Percentiles rank a stretch among this genome's conserved stretches.
Conservation (phyloP, 768 basidiomycete genomes). For the Leccinum obscurum region DNA sequence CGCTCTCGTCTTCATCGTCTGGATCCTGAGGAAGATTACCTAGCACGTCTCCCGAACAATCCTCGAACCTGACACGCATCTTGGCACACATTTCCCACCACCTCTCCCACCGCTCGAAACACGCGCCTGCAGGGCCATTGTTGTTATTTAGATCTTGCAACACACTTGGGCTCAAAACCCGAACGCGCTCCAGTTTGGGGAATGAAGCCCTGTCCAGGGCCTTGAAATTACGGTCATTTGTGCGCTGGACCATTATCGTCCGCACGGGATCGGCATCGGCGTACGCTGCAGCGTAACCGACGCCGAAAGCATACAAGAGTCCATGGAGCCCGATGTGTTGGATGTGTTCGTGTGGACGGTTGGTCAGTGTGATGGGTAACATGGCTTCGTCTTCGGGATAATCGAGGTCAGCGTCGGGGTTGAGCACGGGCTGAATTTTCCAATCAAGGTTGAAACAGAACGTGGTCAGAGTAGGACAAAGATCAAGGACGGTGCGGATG, state of each 20-base stretch:
- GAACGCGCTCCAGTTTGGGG: constrained; percentile 57
- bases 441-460: constrained; percentile 80
- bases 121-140: constrained; percentile 45
- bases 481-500: constrained; percentile 56
- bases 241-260: constrained; percentile 46
- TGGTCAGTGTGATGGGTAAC: constrained; percentile 41
- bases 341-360: constrained; percentile 57
- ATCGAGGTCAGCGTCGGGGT: constrained; percentile 19
- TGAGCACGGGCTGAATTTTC: constrained; percentile 41
- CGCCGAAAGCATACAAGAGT: constrained; percentile 67
- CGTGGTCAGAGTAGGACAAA: constrained; percentile 60
- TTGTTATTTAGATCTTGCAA: constrained; percentile 57
- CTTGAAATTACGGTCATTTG: constrained; percentile 66
- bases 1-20: constrained; percentile 34
- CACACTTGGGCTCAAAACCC: constrained; percentile 56
- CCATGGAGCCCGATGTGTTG: constrained; percentile 69
- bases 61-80: constrained; percentile 63
- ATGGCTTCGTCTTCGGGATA: constrained; percentile 29
- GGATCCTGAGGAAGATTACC: constrained; percentile 42
- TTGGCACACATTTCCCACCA: constrained; percentile 61
- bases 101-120: constrained; percentile 58
- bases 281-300: constrained; percentile 49
- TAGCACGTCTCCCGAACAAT: constrained; percentile 68
- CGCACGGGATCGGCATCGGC: constrained; percentile 44
- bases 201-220: constrained; percentile 55